Conservation (phyloP, 352 stramenopile species). For the Globisporangium sylvaticum region DNA sequence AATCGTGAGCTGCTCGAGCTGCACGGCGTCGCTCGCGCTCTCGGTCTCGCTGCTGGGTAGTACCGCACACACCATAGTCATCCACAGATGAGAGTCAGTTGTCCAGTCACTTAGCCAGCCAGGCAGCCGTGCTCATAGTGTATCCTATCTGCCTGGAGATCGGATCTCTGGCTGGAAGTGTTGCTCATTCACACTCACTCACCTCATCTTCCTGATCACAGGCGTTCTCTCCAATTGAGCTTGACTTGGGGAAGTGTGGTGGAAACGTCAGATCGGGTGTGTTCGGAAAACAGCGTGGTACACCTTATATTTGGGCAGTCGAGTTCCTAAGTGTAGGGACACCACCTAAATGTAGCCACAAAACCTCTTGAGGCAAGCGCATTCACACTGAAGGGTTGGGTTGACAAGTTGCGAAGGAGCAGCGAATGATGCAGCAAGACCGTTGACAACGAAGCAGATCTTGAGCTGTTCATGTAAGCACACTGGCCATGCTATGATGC, state of each 20-base stretch:
- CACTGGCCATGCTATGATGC: not conserved
- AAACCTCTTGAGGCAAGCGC: not conserved
- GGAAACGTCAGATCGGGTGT: slow-evolving; percentile 2
- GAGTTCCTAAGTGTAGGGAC: not conserved
- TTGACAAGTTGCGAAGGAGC: too few relatives aligned
- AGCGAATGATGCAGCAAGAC: not conserved
- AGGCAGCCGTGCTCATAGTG: not conserved
- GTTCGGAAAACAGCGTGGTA: not conserved
- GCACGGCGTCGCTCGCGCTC: slow-evolving; percentile 1
- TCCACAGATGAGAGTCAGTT: not conserved
- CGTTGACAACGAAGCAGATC: not conserved
- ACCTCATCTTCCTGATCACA: slow-evolving; percentile 15
- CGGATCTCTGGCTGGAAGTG: not conserved
- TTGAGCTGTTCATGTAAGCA: not conserved
- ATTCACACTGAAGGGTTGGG: too few relatives aligned
- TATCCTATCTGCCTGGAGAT: not conserved
- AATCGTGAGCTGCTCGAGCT: slow-evolving; percentile 30
- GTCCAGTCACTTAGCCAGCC: not conserved
- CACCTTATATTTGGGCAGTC: not conserved
- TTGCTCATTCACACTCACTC: not conserved
- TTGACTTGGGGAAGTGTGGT: slow-evolving; percentile 7
- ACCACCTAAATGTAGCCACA: not conserved
- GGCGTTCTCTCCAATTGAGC: slow-evolving; percentile 3
- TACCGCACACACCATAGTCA: slow-evolving; percentile 15
- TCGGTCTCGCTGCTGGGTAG: slow-evolving; percentile 10